These are phyloP conservation scores for Candida ponderosae DNA, from an alignment of 805 yeast genomes.

Conservation along the genomic window DNA sequence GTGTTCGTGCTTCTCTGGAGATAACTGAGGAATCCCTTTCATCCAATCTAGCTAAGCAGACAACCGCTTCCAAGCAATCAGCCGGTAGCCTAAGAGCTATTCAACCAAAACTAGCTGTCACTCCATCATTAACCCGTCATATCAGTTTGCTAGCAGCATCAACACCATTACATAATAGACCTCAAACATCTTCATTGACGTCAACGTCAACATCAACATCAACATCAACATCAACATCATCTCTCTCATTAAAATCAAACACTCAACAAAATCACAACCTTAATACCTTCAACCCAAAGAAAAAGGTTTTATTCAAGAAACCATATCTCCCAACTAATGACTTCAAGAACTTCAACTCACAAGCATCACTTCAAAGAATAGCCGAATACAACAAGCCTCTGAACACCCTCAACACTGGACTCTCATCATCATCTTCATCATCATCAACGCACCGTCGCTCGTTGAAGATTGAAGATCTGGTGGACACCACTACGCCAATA, in stretches of 20 bases:
- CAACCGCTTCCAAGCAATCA: too few relatives aligned
- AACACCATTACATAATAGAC: conserved; percentile 15
- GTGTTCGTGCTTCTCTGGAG: too few relatives aligned
- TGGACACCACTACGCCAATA: conserved; percentile 11
- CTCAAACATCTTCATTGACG: background rate
- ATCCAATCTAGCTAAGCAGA: too few relatives aligned
- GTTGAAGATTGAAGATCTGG: conserved; percentile 11
- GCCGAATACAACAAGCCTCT: too few relatives aligned
- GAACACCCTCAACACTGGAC: too few relatives aligned
- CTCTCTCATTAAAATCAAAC: too few relatives aligned
- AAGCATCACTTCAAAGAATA: conserved; percentile 5
- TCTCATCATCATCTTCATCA: background rate
- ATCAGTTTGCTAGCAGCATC: conserved; percentile 29
- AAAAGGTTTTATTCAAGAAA: conserved; percentile 13
- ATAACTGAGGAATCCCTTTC: too few relatives aligned
- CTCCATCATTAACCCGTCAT: conserved; percentile 19
- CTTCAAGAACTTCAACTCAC: conserved; percentile 1
- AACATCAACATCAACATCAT: background rate
- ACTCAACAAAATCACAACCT: too few relatives aligned
- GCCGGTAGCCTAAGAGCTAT: too few relatives aligned
- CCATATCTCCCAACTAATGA: conserved; percentile 1
- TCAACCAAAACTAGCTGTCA: conserved; percentile 5
- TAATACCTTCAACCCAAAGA: conserved; percentile 4
- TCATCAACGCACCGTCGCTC: conserved; percentile 3
- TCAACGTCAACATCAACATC: too few relatives aligned